Percentiles rank a stretch among this genome's conserved stretches.
Evolutionary conservation across 2,329 filamentous ascomycete species (phyloP).

Genomic region (Penicillium expansum): DNA sequence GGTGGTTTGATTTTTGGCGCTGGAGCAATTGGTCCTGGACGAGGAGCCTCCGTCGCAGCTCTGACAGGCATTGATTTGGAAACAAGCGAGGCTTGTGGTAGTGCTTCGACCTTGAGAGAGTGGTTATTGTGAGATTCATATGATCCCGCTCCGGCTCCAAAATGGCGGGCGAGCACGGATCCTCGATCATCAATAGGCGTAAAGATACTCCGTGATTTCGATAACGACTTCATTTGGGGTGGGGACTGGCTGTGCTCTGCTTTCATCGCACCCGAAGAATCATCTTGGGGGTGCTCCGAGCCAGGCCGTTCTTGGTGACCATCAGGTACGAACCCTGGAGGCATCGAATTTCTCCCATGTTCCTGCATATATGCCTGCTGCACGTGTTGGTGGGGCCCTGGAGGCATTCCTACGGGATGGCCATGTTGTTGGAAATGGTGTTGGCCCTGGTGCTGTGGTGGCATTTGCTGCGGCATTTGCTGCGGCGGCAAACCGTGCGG

Average conservation of each 20-base stretch:
- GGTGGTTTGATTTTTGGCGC: conserved; percentile 70
- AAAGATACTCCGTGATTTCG: conserved; percentile 87
- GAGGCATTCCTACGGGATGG: conserved; percentile 31
- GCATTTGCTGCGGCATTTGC: conserved; percentile 28
- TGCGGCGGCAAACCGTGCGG: conserved; percentile 27
- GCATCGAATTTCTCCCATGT: conserved; percentile 69
- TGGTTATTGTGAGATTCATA: conserved; percentile 48
- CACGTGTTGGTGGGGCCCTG: conserved; percentile 48
- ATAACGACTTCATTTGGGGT: conserved; percentile 60
- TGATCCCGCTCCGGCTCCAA: conserved; percentile 62
- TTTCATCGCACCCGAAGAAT: conserved; percentile 44
- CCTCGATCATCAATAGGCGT: conserved; percentile 93
- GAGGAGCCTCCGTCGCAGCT: conserved; percentile 47
- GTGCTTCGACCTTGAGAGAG: conserved; percentile 34
- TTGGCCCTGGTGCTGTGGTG: conserved; percentile 42
- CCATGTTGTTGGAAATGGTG: conserved; percentile 42
- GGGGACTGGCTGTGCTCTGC: conserved; percentile 46
- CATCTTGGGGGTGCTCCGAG: conserved; percentile 55
- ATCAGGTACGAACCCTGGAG: conserved; percentile 65
- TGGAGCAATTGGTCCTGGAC: conserved; percentile 57
- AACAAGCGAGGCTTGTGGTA: conserved; percentile 49
- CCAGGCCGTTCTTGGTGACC: conserved; percentile 55
- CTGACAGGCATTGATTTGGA: conserved; percentile 60
- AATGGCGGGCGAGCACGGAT: conserved; percentile 82
- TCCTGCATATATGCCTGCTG: conserved; percentile 75